Evolutionary conservation across 2,329 filamentous ascomycete species (phyloP).

Genomic region (Talaromyces sp.): DNA sequence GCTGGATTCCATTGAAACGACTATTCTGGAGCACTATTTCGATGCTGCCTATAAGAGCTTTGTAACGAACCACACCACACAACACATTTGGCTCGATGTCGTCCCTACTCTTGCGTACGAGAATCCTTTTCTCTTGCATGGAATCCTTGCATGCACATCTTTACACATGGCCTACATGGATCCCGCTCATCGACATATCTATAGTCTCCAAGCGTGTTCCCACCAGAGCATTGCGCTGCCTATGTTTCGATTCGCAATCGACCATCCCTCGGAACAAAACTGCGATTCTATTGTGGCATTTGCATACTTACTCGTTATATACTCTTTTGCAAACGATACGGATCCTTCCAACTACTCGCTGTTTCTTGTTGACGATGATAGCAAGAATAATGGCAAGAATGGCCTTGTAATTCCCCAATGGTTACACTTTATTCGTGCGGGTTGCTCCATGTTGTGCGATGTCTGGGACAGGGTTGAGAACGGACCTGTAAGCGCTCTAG

Average conservation of each 20-base stretch:
- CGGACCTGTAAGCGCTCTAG: slow-evolving; percentile 12
- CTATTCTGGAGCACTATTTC: background rate
- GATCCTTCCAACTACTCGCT: slow-evolving; percentile 18
- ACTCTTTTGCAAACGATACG: slow-evolving; percentile 15
- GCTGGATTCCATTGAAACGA: background rate
- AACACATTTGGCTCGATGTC: slow-evolving; percentile 12
- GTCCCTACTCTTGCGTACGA: slow-evolving; percentile 30
- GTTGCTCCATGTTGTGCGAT: slow-evolving; percentile 19
- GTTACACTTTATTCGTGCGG: slow-evolving; percentile 19
- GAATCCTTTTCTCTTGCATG: slow-evolving; percentile 36
- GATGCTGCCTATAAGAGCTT: background rate
- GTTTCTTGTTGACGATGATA: slow-evolving; percentile 9
- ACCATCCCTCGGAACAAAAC: slow-evolving; percentile 12
- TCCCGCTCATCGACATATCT: slow-evolving; percentile 11
- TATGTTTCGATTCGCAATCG: slow-evolving; percentile 12
- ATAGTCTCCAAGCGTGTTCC: slow-evolving; percentile 21
- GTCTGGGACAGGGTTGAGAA: slow-evolving; percentile 16
- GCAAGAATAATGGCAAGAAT: background rate
- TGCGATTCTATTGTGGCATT: slow-evolving; percentile 18
- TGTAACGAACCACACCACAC: background rate
- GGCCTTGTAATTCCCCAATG: slow-evolving; percentile 12
- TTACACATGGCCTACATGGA: slow-evolving; percentile 31
- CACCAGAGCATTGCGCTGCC: slow-evolving; percentile 1
- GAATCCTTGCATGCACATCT: slow-evolving; percentile 37
- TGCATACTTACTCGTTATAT: slow-evolving; percentile 17